Conservation (phyloP, 352 stramenopile species). For the Phytophthora europaea region DNA sequence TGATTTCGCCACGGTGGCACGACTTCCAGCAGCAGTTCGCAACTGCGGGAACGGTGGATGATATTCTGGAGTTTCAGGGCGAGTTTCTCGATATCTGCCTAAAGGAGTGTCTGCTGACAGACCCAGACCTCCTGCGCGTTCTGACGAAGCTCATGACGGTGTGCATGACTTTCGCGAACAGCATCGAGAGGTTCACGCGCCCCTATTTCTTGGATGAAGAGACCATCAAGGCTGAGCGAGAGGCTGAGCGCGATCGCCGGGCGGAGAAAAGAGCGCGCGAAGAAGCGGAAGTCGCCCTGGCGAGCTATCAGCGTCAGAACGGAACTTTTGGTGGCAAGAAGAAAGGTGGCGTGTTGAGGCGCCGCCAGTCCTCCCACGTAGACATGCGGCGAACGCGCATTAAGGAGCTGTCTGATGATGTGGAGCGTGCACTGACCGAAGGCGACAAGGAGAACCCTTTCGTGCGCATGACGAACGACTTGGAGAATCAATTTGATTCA, state of each 20-base stretch:
- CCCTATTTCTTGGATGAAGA: constrained; percentile 89
- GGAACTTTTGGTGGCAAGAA: constrained; percentile 57
- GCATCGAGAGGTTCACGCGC: constrained; percentile 93
- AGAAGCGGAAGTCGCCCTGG: constrained; percentile 80
- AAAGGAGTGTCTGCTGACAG: constrained; percentile 98
- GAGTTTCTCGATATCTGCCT: constrained; percentile 97
- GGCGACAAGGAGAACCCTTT: constrained; percentile 81
- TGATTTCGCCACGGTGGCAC: constrained; percentile 95
- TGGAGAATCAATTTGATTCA: constrained; percentile 91
- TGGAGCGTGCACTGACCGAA: constrained; percentile 79
- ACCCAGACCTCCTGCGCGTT: constrained; percentile 94
- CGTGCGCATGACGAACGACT: constrained; percentile 76
- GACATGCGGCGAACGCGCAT: constrained; percentile 85
- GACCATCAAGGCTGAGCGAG: constrained; percentile 85
- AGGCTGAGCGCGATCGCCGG: constrained; percentile 78
- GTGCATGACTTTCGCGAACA: constrained; percentile 95
- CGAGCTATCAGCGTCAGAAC: constrained; percentile 65
- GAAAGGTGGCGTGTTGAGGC: constrained; percentile 64
- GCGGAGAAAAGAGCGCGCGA: constrained; percentile 84
- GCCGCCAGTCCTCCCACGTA: constrained; percentile 76
- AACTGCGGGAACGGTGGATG: constrained; percentile 91
- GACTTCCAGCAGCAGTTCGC: constrained; percentile 89
- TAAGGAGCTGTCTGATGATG: constrained; percentile 83
- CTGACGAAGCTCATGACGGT: constrained; percentile 98
- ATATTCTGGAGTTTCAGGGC: constrained; percentile 95